Base-by-base conservation (phyloP, 352 stramenopile species). In the Globisporangium okanoganense region DNA sequence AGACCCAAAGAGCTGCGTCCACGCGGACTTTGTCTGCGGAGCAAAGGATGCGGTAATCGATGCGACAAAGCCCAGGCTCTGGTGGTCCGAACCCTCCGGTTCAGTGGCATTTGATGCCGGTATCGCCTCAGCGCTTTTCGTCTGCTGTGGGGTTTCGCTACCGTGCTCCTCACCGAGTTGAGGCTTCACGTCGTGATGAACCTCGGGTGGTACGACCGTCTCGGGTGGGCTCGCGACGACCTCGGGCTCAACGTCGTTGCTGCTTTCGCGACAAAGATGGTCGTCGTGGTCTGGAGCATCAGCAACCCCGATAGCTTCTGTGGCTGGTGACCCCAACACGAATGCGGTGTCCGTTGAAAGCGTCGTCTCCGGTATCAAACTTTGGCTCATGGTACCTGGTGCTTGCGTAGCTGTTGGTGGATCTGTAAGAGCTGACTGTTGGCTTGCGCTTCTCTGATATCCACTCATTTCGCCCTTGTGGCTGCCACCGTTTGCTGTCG, bases 1-100 rank as follows among this genome's bases (percentile, higher is more conserved):
- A 33, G 76, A 73, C 0, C 77, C 76, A 60, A 90, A 90, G 25
- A 90, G 75, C 40, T 80, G 67, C 0, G 66, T 58, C 78, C 78
- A 88, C 4, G 72, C 74, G 2, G 58, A 62, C 27, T 71, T 79
- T 0, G 76, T 79, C 51, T 75, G 68, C 6, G 67, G 57, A 18
- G 69, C 53, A 50, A 87, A 78, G 1, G 70, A 38, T 0, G 71
- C 75, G 0, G 70, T 72, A 7, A 76, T 47, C 0, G 71, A 75
- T 4, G 71, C 61, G 5, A 20, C 36, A 24, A 51, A 60, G 22
- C 29, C 16, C 27, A 48, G 16, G 10, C 31, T 9, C 27, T n/a
- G 27, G 7, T 22, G 16, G 18, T 10, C 25, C 1, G 9, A 31
- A 35, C 1, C 31, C 36, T 4, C 8, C 35, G 24, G 1, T 40